A percentile compares a stretch with the other conserved stretches of the same genome.
Evolutionary conservation across 371 early-diverging fungal genomes (phyloP).

Genomic region (Syncephalis fuscata): DNA sequence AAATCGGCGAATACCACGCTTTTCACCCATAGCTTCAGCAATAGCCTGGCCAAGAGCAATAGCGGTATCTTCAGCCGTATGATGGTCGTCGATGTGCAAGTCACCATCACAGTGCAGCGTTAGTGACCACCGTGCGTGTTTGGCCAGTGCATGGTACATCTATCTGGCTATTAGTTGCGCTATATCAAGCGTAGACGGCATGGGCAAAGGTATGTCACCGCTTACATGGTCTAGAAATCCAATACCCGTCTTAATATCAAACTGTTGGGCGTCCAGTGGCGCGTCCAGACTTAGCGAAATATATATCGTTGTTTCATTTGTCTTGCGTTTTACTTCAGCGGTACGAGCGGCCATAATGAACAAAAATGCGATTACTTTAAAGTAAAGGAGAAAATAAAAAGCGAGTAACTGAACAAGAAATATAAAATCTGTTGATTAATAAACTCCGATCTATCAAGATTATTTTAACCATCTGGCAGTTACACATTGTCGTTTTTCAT

Average conservation of each 20-base stretch:
- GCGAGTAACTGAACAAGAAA: too few species aligned
- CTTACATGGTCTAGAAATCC: conserved; percentile 93
- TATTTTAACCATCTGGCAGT: too few species aligned
- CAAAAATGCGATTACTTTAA: too few species aligned
- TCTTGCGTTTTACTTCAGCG: conserved; percentile 38
- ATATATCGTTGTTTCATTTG: conserved; percentile 83
- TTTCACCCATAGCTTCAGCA: conserved; percentile 77
- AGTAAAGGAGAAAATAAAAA: too few species aligned
- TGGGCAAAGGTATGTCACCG: neutral
- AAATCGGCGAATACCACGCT: conserved; percentile 82
- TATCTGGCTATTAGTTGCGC: conserved; percentile 8
- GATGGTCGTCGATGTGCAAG: conserved; percentile 92
- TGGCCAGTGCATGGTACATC: conserved; percentile 94
- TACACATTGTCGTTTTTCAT: too few species aligned
- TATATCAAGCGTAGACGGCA: too few species aligned
- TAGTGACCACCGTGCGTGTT: conserved; percentile 83
- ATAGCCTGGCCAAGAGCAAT: conserved; percentile 88
- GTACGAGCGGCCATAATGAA: neutral
- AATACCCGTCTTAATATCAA: conserved; percentile 78
- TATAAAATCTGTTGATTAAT: too few species aligned
- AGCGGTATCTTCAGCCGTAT: conserved; percentile 91
- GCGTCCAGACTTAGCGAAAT: conserved; percentile 44
- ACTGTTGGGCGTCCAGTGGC: conserved; percentile 29
- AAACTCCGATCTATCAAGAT: too few species aligned
- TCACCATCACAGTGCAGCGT: conserved; percentile 71